Evolutionary conservation across 2,329 filamentous ascomycete genomes (phyloP), one percentile per base, ranked within the genome.

Genomic region (Microsporum canis): DNA sequence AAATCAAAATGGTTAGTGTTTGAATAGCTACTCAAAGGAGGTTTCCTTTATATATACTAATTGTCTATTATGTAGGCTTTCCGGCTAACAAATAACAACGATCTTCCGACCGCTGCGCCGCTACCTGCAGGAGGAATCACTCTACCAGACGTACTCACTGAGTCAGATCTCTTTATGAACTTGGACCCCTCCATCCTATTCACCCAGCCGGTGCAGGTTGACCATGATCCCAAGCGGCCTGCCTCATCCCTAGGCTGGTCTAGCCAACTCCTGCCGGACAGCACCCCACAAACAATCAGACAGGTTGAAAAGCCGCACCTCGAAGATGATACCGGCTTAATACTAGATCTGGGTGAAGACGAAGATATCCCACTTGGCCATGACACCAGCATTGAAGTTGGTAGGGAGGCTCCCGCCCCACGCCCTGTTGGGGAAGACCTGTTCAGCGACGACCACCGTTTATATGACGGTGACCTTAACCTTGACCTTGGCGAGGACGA

Each of bases 41-140:
- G 6, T 7, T 31, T 31, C 17, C 17, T 23, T 23, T 1, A 23
- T 8, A 2, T 41, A 47, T 53, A 63, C 76, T 79, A 74, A 77
- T 61, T 27, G 41, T 34, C 62, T 41, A 17, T 33, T 5, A 41
- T 57, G 6, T 65, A 96, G 92, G 92, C 94, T 47, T 99, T 97
- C 77, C 88, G 91, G 63, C 89, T 92, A 23, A 89, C 85, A 56
- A 92, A 92, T 66, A 96, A 96, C 76, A 95, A 97, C 71, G 94
- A 99, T 75, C 83, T 97, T 68, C 89, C 91, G n/a, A 82, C 85
- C 58, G 89, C 88, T 69, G 80, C 92, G 14, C 87, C 89, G 68
- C 81, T 88, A 65, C 88, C 89, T 34, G 88, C 91, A 57, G 89
- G 91, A 72, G 87, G 90, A 33, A 83, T 97, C 65, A 88, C 92